These are phyloP conservation scores for Dipodascus geniculatus DNA, from an alignment of 805 yeast genomes.

Conservation along the genomic window DNA sequence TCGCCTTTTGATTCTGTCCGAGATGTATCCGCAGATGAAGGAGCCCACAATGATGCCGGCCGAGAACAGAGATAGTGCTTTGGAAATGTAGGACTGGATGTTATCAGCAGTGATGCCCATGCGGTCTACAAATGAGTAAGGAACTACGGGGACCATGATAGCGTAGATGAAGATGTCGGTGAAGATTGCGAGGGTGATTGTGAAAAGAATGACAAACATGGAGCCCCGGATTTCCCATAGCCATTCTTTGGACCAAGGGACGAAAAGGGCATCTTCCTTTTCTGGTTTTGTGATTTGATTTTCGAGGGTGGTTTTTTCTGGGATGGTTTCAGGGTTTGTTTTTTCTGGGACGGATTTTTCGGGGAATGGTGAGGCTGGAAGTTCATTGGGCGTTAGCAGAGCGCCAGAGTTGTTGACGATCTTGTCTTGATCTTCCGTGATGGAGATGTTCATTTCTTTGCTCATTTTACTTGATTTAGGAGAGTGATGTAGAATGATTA, in stretches of 20 bases:
- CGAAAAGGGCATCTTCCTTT: background rate
- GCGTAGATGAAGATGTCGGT: slow-evolving; percentile 25
- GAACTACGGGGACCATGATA: slow-evolving; percentile 24
- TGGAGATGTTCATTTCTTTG: no score
- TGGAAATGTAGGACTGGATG: slow-evolving; percentile 20
- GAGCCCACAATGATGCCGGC: slow-evolving; percentile 23
- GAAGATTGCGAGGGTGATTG: slow-evolving; percentile 24
- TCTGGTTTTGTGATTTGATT: background rate
- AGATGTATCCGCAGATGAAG: slow-evolving; percentile 20
- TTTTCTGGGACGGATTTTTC: no score
- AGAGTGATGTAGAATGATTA: no score
- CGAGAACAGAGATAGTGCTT: slow-evolving; percentile 23
- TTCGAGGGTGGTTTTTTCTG: no score
- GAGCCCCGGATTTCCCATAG: slow-evolving; percentile 11
- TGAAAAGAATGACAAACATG: slow-evolving; percentile 15
- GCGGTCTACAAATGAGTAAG: slow-evolving; percentile 21
- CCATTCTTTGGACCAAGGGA: background rate
- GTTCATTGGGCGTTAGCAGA: no score
- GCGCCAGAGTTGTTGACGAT: no score
- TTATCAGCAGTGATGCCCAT: slow-evolving; percentile 19
- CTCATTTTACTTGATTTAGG: no score
- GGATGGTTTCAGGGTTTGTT: no score
- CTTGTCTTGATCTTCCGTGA: no score
- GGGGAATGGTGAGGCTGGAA: no score
- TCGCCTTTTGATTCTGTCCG: slow-evolving; percentile 19